phyloP scores from a whole-genome alignment of 1,284 basidiomycete genomes.

The Trichosporon sp. region DNA sequence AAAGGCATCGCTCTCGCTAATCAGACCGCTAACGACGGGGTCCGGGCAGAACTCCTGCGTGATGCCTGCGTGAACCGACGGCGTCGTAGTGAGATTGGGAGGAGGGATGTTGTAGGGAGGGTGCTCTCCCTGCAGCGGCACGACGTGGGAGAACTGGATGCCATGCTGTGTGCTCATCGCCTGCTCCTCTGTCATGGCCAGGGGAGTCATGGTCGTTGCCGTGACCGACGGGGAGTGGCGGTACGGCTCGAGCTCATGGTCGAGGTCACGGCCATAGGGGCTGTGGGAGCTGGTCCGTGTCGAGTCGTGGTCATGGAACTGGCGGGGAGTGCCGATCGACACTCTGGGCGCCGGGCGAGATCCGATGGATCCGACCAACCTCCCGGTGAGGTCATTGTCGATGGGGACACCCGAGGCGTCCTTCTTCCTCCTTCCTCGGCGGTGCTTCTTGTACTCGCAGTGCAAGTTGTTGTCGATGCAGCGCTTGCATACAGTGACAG shows the following conservation, averaged over 20 bases:
- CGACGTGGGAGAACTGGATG: conserved; percentile 28
- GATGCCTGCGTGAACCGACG: not conserved
- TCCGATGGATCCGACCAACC: not conserved
- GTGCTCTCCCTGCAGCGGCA: conserved; percentile 25
- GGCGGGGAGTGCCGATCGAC: not conserved
- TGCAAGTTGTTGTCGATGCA: conserved; percentile 22
- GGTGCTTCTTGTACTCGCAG: conserved; percentile 30
- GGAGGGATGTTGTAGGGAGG: conserved; percentile 14
- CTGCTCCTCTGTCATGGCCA: not conserved
- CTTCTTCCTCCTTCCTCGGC: conserved; percentile 23
- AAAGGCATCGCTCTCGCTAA: conserved; percentile 28
- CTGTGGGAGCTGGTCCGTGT: not conserved
- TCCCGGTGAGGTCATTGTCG: not conserved
- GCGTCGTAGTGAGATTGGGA: not conserved
- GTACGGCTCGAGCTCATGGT: not conserved
- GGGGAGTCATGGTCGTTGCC: not conserved
- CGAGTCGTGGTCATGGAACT: not conserved
- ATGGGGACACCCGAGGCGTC: not conserved
- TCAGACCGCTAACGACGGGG: conserved; percentile 35
- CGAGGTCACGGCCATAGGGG: not conserved
- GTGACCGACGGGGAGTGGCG: not conserved
- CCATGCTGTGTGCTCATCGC: conserved; percentile 2
- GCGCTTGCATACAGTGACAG: conserved; percentile 22
- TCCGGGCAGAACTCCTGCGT: conserved; percentile 22
- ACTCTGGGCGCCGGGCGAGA: not conserved